Evolutionary conservation across 2,329 filamentous ascomycete genomes (phyloP).

Genomic region (Alternaria triticina): DNA sequence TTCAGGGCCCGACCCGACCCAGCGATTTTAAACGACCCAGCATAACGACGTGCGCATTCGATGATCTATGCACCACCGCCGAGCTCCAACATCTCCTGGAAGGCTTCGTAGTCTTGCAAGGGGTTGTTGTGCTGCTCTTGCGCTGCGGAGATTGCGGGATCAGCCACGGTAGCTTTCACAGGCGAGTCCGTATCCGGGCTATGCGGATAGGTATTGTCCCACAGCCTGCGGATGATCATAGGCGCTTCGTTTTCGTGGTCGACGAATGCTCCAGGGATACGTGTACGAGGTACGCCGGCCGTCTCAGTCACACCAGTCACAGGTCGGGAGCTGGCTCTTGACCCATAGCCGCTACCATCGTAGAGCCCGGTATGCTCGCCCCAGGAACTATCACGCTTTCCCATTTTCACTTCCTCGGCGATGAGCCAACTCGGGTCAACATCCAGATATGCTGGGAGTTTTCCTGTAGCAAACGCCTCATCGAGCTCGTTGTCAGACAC

Average conservation of each 20-base stretch:
- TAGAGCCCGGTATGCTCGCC: constrained; percentile 21
- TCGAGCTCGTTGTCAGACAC: neutral
- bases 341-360: constrained; percentile 35
- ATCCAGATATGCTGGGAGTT: constrained; percentile 3
- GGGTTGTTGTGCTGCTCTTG: neutral
- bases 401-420: neutral
- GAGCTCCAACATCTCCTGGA: neutral
- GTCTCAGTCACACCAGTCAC: constrained; percentile 1
- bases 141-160: neutral
- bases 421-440: neutral
- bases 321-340: constrained; percentile 7
- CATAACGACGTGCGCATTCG: neutral
- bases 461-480: constrained; percentile 2
- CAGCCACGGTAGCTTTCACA: neutral
- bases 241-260: neutral
- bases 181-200: neutral
- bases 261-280: neutral
- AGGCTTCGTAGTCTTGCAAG: neutral
- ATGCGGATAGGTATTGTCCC: neutral
- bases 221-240: neutral
- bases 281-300: neutral
- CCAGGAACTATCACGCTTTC: constrained; percentile 3
- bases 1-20: neutral
- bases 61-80: neutral
- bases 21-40: neutral